Percentiles rank a stretch among this genome's conserved stretches.
These are phyloP conservation scores for Pogostemon cablin DNA, from an alignment of 257 asterid species.

Conservation along the genomic window DNA sequence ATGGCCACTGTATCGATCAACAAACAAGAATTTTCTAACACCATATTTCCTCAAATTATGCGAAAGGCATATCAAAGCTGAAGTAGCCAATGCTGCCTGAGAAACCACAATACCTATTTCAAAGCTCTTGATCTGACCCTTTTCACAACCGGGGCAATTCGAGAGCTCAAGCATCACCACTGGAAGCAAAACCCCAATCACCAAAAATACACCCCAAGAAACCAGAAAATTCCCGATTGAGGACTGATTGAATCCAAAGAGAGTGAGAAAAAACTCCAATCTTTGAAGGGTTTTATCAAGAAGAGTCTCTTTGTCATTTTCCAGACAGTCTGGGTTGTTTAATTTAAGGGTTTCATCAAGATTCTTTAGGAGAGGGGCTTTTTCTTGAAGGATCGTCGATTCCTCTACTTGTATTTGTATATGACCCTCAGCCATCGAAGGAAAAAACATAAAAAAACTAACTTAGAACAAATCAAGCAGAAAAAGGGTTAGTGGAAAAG, in stretches of 20 bases:
- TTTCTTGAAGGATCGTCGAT: conserved; percentile 40
- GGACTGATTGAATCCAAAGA: conserved; percentile 68
- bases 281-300: conserved; percentile 60
- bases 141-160: conserved; percentile 67
- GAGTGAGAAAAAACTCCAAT: conserved; percentile 45
- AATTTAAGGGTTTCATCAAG: conserved; percentile 38
- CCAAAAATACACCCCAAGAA: conserved; percentile 61
- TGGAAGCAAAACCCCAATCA: conserved; percentile 61
- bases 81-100: conserved; percentile 73
- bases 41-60: conserved; percentile 81
- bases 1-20: conserved; percentile 77
- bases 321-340: conserved; percentile 37
- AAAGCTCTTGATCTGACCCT: conserved; percentile 70
- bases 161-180: conserved; percentile 61
- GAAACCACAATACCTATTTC: conserved; percentile 71
- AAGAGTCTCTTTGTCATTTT: conserved; percentile 44
- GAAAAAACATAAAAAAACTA: background rate
- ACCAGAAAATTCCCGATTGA: conserved; percentile 44
- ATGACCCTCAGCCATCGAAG: conserved; percentile 59
- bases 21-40: conserved; percentile 77
- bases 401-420: conserved; percentile 51
- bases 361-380: conserved; percentile 46
- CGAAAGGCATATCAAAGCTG: conserved; percentile 69
- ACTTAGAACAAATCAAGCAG: conserved; percentile 13
- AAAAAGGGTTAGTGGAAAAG: background rate